Base-by-base conservation (phyloP, 495 filamentous ascomycete species). In the Rhizodiscina lignyota region DNA sequence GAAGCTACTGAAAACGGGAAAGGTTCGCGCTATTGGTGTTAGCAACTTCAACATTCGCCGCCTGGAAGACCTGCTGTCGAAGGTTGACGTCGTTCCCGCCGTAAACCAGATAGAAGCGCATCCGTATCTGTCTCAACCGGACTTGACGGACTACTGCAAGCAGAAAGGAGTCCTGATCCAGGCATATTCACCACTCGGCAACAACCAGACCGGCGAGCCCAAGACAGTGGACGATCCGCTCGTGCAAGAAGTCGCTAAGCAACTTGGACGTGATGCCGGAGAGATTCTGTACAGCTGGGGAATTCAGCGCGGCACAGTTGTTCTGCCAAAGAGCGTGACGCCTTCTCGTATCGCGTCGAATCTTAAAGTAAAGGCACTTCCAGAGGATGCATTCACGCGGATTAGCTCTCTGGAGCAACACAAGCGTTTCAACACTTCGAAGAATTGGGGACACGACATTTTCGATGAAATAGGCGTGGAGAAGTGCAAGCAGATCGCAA, bases 41-140 rank as follows among this genome's bases (percentile, higher is more conserved):
- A 78, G 69, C 40, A 91, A 93, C 58, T 87, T 83, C 64, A 79
- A 74, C 51, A 63, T 68, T 35, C 57, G 59, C 35, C 84, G 74
- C 51, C 66, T 92, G 1, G 68, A 84, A 51, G 58, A 84, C 50
- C 62, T 91, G 29, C 67, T 89, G 4, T 62, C 71, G 3, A 59
- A 77, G 33, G 70, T 68, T 34, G 66, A 56, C 22, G 58, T 86
- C 27, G 53, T 77, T 1, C 84, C 84, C 10, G 82, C 83, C n/a
- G 79, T 74, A 41, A 89, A 91, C 61, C 83, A 91, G 69, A 84
- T 91, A 49, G 84, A 93, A 61, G 84, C 85, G 60, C 80, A 86
- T 61, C 77, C 77, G 10, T 67, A 63, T 3, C 68, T 89, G 13
- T 81, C 83, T 0, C 82, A 89, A 60, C 76, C 84, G 55, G 81